Evolutionary conservation across 1,284 basidiomycete species (phyloP).

Genomic region (Cutaneotrichosporon curvatum): DNA sequence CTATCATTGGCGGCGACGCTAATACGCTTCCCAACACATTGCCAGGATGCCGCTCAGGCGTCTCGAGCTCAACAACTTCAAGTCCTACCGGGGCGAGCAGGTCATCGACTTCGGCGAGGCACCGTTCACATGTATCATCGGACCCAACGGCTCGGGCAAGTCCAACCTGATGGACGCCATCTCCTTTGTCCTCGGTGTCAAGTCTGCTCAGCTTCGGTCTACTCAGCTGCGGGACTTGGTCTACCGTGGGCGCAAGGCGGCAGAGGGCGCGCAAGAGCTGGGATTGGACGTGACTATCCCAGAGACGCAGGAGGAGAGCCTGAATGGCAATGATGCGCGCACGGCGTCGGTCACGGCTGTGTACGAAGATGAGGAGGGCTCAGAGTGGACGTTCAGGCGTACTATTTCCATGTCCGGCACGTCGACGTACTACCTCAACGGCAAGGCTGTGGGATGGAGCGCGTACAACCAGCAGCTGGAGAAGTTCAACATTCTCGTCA

Average conservation of each 20-base stretch:
- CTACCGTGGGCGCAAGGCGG: slow-evolving; percentile 75
- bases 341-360: slow-evolving; percentile 94
- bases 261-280: slow-evolving; percentile 46
- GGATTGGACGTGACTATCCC: slow-evolving; percentile 43
- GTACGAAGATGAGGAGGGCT: slow-evolving; percentile 65
- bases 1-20: too few relatives aligned
- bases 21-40: too few relatives aligned
- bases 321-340: slow-evolving; percentile 55
- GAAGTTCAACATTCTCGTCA: slow-evolving; percentile 91
- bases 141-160: slow-evolving; percentile 98
- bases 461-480: slow-evolving; percentile 79
- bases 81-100: slow-evolving; percentile 65
- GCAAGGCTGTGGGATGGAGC: slow-evolving; percentile 67
- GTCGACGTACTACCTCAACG: slow-evolving; percentile 82
- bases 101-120: slow-evolving; percentile 48
- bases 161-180: slow-evolving; percentile 99
- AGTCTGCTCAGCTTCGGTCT: slow-evolving; percentile 84
- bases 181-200: slow-evolving; percentile 95
- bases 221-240: slow-evolving; percentile 92
- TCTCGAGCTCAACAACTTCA: slow-evolving; percentile 87
- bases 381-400: slow-evolving; percentile 69
- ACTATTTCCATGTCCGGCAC: slow-evolving; percentile 79
- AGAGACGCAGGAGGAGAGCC: slow-evolving; percentile 16
- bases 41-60: slow-evolving; percentile 47
- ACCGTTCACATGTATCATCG: slow-evolving; percentile 91